Percentiles rank a stretch among this genome's conserved stretches.
These are phyloP conservation scores for Pythium periplocum DNA, from an alignment of 352 stramenopile genomes.

Conservation along the genomic window DNA sequence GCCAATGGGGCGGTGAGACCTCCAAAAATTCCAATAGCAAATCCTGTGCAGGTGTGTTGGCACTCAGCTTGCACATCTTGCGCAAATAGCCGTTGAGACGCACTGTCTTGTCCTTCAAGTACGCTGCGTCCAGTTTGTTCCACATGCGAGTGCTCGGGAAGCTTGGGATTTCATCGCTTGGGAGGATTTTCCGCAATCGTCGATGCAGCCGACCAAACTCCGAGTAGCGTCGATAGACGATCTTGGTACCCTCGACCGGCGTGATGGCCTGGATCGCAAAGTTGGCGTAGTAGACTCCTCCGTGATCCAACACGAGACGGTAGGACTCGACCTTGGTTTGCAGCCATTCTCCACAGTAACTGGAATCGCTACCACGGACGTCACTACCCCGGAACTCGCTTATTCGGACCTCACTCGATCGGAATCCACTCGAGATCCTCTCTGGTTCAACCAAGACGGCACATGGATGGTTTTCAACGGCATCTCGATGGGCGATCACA, in stretches of 20 bases:
- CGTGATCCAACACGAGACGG: slow-evolving; percentile 61
- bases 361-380: slow-evolving; percentile 35
- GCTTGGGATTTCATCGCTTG: slow-evolving; percentile 64
- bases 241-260: slow-evolving; percentile 40
- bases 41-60: slow-evolving; percentile 58
- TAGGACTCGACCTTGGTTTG: slow-evolving; percentile 79
- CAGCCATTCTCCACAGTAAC: slow-evolving; percentile 51
- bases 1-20: slow-evolving; percentile 14
- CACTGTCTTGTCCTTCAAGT: slow-evolving; percentile 77
- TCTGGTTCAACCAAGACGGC: slow-evolving; percentile 41
- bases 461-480: slow-evolving; percentile 74
- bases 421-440: no score
- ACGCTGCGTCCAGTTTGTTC: slow-evolving; percentile 79
- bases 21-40: slow-evolving; percentile 66
- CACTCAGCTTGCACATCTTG: slow-evolving; percentile 66
- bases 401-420: no score
- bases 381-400: no score
- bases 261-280: slow-evolving; percentile 80
- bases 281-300: slow-evolving; percentile 62
- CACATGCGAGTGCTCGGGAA: slow-evolving; percentile 74
- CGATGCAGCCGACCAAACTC: slow-evolving; percentile 74
- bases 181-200: slow-evolving; percentile 70
- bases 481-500: slow-evolving; percentile 64
- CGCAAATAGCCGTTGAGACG: slow-evolving; percentile 64
- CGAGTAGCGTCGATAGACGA: slow-evolving; percentile 76